Conservation (phyloP, 768 basidiomycete species). For the Calocybe cyanea region DNA sequence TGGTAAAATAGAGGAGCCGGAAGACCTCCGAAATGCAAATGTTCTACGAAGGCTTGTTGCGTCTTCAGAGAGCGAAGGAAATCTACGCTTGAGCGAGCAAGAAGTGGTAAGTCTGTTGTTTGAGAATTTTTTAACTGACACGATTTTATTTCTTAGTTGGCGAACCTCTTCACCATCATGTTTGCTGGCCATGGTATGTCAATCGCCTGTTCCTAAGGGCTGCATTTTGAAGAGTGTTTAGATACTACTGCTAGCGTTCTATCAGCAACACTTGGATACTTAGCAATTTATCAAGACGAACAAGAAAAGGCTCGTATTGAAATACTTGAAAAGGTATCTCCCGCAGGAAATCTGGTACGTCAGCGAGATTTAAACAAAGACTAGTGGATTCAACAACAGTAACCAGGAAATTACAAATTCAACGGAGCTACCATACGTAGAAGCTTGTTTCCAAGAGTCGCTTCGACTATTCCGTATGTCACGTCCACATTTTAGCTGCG, state of each 20-base stretch:
- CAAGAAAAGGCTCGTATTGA: constrained; percentile 47
- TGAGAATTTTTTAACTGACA: background rate
- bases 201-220: background rate
- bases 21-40: constrained; percentile 8
- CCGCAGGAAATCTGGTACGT: constrained; percentile 27
- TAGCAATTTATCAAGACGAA: constrained; percentile 41
- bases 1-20: background rate
- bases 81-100: constrained; percentile 15
- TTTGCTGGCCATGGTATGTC: constrained; percentile 23
- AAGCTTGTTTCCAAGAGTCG: constrained; percentile 28
- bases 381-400: background rate
- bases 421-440: constrained; percentile 20
- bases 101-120: constrained; percentile 21
- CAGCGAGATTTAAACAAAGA: background rate
- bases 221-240: constrained; percentile 12
- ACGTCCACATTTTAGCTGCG: background rate
- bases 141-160: constrained; percentile 15
- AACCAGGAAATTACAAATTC: constrained; percentile 17
- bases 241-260: constrained; percentile 51
- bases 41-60: constrained; percentile 18
- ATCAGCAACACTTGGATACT: constrained; percentile 39
- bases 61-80: constrained; percentile 15
- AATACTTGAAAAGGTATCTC: constrained; percentile 31
- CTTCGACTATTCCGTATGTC: constrained; percentile 24
- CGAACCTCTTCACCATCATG: constrained; percentile 21